Evolutionary conservation across 2,329 filamentous ascomycete species (phyloP), one percentile per base, ranked within the genome.

Genomic region (Stemphylium beticola): DNA sequence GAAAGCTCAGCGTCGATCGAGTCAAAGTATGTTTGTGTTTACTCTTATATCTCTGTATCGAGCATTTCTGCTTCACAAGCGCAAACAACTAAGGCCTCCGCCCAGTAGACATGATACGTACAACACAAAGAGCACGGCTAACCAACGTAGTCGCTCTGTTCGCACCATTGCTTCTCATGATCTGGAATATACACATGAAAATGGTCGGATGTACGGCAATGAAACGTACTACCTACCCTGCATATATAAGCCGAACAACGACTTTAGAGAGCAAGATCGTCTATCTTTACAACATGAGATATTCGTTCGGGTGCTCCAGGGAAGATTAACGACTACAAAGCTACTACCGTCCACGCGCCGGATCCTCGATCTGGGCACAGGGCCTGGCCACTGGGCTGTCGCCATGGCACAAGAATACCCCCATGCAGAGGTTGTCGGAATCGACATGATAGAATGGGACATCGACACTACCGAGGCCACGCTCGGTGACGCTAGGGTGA

Each of bases 211-310:
- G 22, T 83, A 87, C 60, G 87, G 86, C 67, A 86, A 87, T 65
- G 78, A 82, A 31, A 79, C 80, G 31, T 89, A 88, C 65, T 85
- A 80, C 69, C 86, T 88, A 81, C 87, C 87, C 12, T 88, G 87
- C 69, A 46, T 56, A 14, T 65, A 54, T 38, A 49, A 59, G 46
- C 60, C 49, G 14, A 52, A 57, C 20, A 48, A 50, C 20, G 87
- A 89, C 64, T 83, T 87, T 40, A 74, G 80, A 40, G 87, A 89
- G 66, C 85, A 88, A 70, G 84, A 85, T 40, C 83, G 87, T 37
- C 72, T 87, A 45, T 82, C 83, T 53, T 78, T 89, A 47, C 77
- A 85, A 34, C 85, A 89, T 60, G 85, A 88, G 66, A 82, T 88
- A 41, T 88, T 85, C 64, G 74, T 87, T 14, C 61, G 66, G 17